A percentile compares a stretch with the other conserved stretches of the same genome.
Evolutionary conservation across 768 basidiomycete species (phyloP).

Genomic region (Megacollybia marginata): DNA sequence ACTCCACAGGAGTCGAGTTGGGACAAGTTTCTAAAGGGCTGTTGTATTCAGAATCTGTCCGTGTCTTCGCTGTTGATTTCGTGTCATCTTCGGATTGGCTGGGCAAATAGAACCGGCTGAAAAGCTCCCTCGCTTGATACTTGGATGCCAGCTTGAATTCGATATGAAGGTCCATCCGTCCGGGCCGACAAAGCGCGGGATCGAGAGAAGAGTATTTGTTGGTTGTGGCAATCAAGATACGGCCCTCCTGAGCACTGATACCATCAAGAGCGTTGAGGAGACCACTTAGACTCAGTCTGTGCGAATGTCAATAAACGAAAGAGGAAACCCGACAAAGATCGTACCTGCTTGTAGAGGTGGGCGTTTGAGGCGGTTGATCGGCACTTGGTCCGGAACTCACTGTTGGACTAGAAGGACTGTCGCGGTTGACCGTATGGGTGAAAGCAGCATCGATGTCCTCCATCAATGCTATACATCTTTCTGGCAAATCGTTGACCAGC

Average conservation of each 20-base stretch:
- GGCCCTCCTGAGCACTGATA: constrained; percentile 75
- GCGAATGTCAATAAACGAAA: background rate
- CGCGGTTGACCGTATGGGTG: constrained; percentile 34
- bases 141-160: constrained; percentile 71
- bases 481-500: constrained; percentile 58
- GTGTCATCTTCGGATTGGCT: constrained; percentile 17
- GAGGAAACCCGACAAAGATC: background rate
- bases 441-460: constrained; percentile 84
- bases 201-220: constrained; percentile 69
- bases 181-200: constrained; percentile 67
- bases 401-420: constrained; percentile 10
- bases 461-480: constrained; percentile 69
- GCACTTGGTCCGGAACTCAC: constrained; percentile 1
- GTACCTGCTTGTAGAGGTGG: constrained; percentile 13
- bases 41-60: constrained; percentile 12
- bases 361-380: constrained; percentile 6
- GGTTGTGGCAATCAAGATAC: constrained; percentile 72
- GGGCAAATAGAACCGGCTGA: constrained; percentile 60
- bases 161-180: constrained; percentile 74
- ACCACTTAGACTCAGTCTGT: constrained; percentile 59
- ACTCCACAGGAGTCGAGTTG: constrained; percentile 1
- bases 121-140: constrained; percentile 61
- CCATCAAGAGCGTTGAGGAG: constrained; percentile 78
- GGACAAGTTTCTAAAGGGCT: constrained; percentile 3
- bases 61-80: constrained; percentile 15